phyloP scores from a whole-genome alignment of 176 grass and related monocot genomes.

The Musa schizocarpa region DNA sequence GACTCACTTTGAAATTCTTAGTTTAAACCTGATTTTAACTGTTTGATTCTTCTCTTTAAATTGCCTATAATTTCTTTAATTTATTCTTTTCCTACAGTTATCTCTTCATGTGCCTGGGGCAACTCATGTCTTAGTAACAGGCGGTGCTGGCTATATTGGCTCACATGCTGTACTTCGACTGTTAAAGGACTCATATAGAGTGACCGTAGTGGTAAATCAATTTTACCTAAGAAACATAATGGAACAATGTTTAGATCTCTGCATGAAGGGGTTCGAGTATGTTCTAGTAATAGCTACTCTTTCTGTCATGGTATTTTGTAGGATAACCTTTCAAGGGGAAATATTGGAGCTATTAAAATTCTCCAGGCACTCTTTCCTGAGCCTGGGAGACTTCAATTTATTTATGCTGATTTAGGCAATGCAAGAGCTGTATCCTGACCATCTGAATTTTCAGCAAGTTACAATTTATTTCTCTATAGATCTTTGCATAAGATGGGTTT shows the following conservation, averaged over 20 bases:
- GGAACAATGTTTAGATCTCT: neutral
- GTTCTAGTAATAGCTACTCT: neutral
- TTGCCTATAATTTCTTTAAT: constrained; percentile 3
- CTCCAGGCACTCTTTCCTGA: constrained; percentile 70
- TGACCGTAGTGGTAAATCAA: constrained; percentile 89
- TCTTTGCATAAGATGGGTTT: neutral
- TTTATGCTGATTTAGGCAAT: constrained; percentile 89
- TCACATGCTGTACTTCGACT: constrained; percentile 91
- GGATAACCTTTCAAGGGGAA: constrained; percentile 97
- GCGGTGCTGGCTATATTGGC: constrained; percentile 82
- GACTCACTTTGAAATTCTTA: neutral
- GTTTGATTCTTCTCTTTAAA: neutral
- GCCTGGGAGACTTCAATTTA: constrained; percentile 90
- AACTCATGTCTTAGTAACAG: constrained; percentile 89
- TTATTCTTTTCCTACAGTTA: constrained; percentile 46
- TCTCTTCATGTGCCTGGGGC: constrained; percentile 70
- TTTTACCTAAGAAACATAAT: neutral
- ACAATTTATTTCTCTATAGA: neutral
- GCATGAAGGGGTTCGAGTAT: neutral
- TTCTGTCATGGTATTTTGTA: constrained; percentile 21
- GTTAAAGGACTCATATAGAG: constrained; percentile 74
- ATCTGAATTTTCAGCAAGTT: neutral
- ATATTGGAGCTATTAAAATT: constrained; percentile 75
- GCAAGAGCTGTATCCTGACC: constrained; percentile 68
- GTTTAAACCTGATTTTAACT: neutral